Base-by-base conservation (phyloP, 2,329 filamentous ascomycete genomes). In the Aspergillus ruber region DNA sequence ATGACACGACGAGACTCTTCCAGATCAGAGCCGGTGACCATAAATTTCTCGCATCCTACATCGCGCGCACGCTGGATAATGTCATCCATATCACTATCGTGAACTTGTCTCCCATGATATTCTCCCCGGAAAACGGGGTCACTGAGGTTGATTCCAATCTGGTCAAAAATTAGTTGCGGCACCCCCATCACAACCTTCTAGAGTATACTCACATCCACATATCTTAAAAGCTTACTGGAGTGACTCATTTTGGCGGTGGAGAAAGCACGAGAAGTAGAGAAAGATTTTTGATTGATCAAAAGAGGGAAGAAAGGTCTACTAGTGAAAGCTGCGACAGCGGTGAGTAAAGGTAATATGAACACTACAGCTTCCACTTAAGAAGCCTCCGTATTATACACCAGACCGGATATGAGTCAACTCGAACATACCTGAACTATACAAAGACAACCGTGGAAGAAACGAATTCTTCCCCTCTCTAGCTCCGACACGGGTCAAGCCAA, bases 61-160 rank as follows among this genome's bases (percentile, higher is more conserved):
- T 87, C 80, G 13, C 79, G 71, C 3, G 89, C 90, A 54, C 93
- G 80, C 53, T 84, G 75, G n/a, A 98, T 73, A 21, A 98, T 87
- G 54, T 83, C 84, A 35, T 67, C 60, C 20, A 73, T 52, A 47
- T 74, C 71, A 56, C 65, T 60, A 32, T 73, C 67, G 48, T 74
- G 71, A 42, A 75, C 75, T 61, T 87, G 78, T 52, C 84, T 90
- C 60, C 88, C 88, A 63, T 94, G 85, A 64, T 97, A 94, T 38
- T 80, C 71, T 44, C 93, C 93, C 42, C 82, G 80, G 68, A 91
- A 98, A 50, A 96, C 88, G 45, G 88, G 87, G 63, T 98, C 93
- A 45, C 90, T 87, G 47, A 98, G 80, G 68, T 98, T 98, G 76
- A 98, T 96, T 49, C 91, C 93, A 62, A 98, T 81, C 80, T 85